Evolutionary conservation across 164 flowering plant species (phyloP).

Genomic region (Sextonia rubra): DNA sequence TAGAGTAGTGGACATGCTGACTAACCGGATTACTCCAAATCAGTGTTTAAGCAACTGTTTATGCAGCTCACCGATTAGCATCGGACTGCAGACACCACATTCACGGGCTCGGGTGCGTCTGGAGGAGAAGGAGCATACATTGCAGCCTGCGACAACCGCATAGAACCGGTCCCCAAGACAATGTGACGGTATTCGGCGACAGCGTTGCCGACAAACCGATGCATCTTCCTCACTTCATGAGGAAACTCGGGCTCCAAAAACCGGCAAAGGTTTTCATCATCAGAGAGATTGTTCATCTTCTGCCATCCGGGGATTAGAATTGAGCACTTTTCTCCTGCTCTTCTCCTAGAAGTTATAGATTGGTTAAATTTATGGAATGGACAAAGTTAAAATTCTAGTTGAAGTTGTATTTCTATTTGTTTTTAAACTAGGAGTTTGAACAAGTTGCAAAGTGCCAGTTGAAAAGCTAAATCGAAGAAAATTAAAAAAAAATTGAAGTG

Average conservation of each 20-base stretch:
- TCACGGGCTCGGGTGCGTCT: constrained; percentile 44
- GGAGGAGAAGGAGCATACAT: constrained; percentile 63
- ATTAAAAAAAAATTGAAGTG: no score
- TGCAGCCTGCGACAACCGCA: constrained; percentile 77
- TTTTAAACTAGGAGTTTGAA: no score
- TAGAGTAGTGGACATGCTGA: background rate
- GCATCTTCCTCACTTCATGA: constrained; percentile 44
- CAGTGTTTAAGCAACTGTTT: background rate
- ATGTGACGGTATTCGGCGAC: constrained; percentile 51
- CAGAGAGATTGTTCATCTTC: constrained; percentile 71
- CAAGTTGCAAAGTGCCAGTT: no score
- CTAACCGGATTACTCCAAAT: background rate
- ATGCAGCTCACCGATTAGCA: constrained; percentile 67
- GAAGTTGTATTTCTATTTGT: no score
- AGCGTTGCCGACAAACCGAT: constrained; percentile 75
- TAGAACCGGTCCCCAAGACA: constrained; percentile 87
- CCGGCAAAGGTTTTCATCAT: constrained; percentile 64
- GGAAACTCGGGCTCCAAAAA: constrained; percentile 75
- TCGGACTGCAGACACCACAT: constrained; percentile 73
- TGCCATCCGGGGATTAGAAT: constrained; percentile 69
- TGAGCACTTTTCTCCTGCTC: constrained; percentile 49
- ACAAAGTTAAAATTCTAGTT: no score
- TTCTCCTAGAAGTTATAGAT: constrained; percentile 73
- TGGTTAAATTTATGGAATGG: no score
- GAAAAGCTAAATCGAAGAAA: no score